These are phyloP conservation scores for Penicillium fuscoglaucum DNA, from an alignment of 2,329 filamentous ascomycete species.

Conservation along the genomic window DNA sequence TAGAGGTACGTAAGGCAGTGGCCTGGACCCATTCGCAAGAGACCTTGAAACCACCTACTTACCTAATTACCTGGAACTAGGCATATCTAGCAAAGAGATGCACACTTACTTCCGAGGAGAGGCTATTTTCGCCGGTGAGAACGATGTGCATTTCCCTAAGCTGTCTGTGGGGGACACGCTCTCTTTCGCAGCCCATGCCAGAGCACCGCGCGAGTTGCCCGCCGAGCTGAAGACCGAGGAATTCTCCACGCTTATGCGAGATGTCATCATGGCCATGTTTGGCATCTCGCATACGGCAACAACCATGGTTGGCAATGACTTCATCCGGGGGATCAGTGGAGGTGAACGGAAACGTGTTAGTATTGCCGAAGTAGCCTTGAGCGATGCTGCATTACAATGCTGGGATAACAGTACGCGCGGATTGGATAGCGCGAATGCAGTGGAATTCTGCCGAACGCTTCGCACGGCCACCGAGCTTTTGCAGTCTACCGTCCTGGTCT, in stretches of 20 bases:
- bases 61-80: conserved; percentile 22
- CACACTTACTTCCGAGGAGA: conserved; percentile 72
- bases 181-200: conserved; percentile 52
- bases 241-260: conserved; percentile 6
- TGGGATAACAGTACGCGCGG: conserved; percentile 47
- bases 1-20: conserved; percentile 46
- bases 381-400: conserved; percentile 41
- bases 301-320: conserved; percentile 50
- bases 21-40: not conserved
- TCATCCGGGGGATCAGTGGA: conserved; percentile 58
- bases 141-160: conserved; percentile 75
- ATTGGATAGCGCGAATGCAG: conserved; percentile 52
- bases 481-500: conserved; percentile 48
- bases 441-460: conserved; percentile 53
- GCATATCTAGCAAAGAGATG: conserved; percentile 69
- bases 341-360: conserved; percentile 58
- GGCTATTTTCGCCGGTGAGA: conserved; percentile 77
- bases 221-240: not conserved
- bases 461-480: conserved; percentile 45
- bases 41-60: not conserved
- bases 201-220: conserved; percentile 6
- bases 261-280: conserved; percentile 29
- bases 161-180: conserved; percentile 69
- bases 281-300: conserved; percentile 45
- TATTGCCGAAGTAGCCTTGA: conserved; percentile 52